Conservation (phyloP, 2,329 filamentous ascomycete genomes). For the Hypocrella siamensis region DNA sequence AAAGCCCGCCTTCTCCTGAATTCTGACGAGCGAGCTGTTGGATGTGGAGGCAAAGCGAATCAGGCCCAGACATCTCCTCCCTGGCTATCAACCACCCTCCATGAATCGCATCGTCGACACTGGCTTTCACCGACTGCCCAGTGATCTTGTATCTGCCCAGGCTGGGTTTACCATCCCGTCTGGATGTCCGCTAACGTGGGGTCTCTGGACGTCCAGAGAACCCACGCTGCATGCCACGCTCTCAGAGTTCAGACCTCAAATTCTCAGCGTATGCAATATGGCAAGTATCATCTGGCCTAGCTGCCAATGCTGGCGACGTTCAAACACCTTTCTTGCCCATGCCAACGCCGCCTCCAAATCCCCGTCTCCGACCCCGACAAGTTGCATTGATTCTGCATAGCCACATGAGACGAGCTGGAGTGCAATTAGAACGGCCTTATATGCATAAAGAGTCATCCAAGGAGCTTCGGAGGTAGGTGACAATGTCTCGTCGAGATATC, state of each 20-base stretch:
- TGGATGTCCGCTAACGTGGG: background rate
- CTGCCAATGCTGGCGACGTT: slow-evolving; percentile 11
- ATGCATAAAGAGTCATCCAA: slow-evolving; percentile 22
- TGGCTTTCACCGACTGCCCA: no score
- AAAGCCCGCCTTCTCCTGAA: no score
- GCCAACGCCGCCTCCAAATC: slow-evolving; percentile 11
- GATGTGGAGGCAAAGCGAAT: no score
- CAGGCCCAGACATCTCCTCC: no score
- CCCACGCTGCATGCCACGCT: background rate
- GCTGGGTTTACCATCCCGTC: no score
- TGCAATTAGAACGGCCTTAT: slow-evolving; percentile 23
- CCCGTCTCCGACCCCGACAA: slow-evolving; percentile 14
- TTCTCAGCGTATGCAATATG: slow-evolving; percentile 1
- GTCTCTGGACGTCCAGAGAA: background rate
- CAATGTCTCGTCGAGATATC: slow-evolving; percentile 15
- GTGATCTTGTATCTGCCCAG: no score
- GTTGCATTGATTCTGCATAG: slow-evolving; percentile 15
- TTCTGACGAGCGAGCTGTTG: no score
- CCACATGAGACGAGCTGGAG: slow-evolving; percentile 18
- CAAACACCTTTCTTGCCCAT: slow-evolving; percentile 8
- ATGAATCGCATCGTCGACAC: no score
- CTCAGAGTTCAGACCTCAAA: background rate
- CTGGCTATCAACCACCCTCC: no score
- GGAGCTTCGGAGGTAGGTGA: slow-evolving; percentile 16
- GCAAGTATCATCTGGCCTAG: slow-evolving; percentile 15